phyloP scores from a whole-genome alignment of 371 early-diverging fungal genomes.

The Rhizopus sp. region DNA sequence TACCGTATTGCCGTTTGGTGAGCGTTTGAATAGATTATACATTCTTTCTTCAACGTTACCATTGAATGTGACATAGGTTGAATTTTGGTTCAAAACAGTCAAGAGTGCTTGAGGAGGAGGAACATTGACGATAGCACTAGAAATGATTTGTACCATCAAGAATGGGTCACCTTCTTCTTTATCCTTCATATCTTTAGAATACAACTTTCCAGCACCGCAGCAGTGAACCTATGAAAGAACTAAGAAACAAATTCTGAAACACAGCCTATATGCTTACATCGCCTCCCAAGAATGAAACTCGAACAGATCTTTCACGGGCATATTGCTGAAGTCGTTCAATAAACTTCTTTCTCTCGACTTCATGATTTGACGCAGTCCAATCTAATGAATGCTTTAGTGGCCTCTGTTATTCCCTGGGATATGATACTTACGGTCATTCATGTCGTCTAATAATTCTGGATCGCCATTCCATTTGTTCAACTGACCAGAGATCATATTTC shows the following conservation, averaged over 20 bases:
- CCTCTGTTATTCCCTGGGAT: background rate
- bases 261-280: slow-evolving; percentile 55
- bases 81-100: slow-evolving; percentile 40
- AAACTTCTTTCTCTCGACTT: slow-evolving; percentile 68
- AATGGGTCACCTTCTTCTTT: slow-evolving; percentile 63
- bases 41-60: slow-evolving; percentile 42
- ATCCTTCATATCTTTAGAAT: slow-evolving; percentile 45
- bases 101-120: slow-evolving; percentile 48
- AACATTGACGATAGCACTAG: slow-evolving; percentile 76
- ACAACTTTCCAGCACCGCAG: slow-evolving; percentile 70
- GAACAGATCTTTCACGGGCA: slow-evolving; percentile 61
- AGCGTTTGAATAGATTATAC: slow-evolving; percentile 40
- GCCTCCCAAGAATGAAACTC: slow-evolving; percentile 79
- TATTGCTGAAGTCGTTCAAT: slow-evolving; percentile 70
- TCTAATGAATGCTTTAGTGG: slow-evolving; percentile 20
- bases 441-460: slow-evolving; percentile 76
- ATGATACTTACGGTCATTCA: slow-evolving; percentile 58
- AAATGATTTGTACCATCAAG: slow-evolving; percentile 76
- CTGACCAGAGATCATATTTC: slow-evolving; percentile 46
- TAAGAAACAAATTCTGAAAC: background rate
- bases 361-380: slow-evolving; percentile 71
- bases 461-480: slow-evolving; percentile 74
- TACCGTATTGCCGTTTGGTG: slow-evolving; percentile 45
- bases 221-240: slow-evolving; percentile 57
- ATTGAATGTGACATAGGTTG: slow-evolving; percentile 34